Evolutionary conservation across 2,329 filamentous ascomycete genomes (phyloP).

Genomic region (Ophiostoma pallidulum): DNA sequence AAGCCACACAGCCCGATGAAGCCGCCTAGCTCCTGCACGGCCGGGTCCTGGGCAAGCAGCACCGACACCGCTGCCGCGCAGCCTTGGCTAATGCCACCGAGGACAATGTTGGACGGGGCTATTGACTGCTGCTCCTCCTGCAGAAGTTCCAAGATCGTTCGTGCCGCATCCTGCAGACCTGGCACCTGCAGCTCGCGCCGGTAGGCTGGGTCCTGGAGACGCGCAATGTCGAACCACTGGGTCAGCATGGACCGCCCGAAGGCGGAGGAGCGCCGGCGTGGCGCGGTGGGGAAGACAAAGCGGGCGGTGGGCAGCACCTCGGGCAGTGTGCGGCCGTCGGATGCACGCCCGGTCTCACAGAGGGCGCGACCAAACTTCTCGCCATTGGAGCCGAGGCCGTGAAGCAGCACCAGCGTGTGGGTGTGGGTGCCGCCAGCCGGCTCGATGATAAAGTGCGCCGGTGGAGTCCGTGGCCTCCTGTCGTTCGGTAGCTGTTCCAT

Average conservation of each 20-base stretch:
- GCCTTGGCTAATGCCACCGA: conserved; percentile 30
- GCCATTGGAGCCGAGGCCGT: conserved; percentile 25
- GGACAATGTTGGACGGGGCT: conserved; percentile 31
- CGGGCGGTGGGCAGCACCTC: conserved; percentile 28
- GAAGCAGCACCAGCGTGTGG: conserved; percentile 24
- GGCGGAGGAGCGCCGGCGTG: conserved; percentile 32
- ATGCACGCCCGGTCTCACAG: conserved; percentile 21
- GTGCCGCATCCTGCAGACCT: conserved; percentile 33
- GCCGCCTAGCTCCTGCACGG: conserved; percentile 9
- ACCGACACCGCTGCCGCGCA: conserved; percentile 5
- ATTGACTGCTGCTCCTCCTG: neutral
- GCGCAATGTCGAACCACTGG: conserved; percentile 43
- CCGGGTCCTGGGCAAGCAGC: neutral
- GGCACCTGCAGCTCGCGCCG: conserved; percentile 33
- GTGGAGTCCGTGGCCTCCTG: neutral
- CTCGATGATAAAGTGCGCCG: conserved; percentile 17
- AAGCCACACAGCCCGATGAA: conserved; percentile 12
- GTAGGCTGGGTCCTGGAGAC: conserved; percentile 30
- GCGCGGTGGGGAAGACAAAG: conserved; percentile 43
- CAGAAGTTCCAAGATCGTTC: conserved; percentile 25
- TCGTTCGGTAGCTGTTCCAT: no score
- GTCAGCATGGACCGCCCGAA: conserved; percentile 34
- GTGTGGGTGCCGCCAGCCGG: conserved; percentile 18
- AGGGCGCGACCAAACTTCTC: conserved; percentile 26
- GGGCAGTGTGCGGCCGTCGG: conserved; percentile 24